Conservation (phyloP, 1,284 basidiomycete species). For the Tremellales sp. region DNA sequence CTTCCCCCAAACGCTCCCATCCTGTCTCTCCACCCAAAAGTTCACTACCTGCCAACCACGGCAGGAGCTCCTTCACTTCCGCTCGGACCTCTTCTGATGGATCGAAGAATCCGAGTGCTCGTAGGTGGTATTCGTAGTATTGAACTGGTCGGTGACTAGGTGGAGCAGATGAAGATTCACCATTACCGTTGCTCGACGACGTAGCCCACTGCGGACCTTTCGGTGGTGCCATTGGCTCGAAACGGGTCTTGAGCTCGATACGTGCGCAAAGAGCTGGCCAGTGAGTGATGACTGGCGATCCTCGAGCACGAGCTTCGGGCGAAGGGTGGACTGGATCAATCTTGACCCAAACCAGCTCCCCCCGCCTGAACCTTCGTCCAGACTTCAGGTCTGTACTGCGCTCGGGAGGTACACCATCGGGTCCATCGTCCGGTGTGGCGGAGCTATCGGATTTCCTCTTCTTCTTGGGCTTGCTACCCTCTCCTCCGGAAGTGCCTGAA, state of each 20-base stretch:
- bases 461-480: conserved; percentile 1
- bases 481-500: conserved; percentile 3
- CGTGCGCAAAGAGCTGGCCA: conserved; percentile 44
- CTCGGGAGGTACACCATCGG: not conserved
- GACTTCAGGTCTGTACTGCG: conserved; percentile 11
- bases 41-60: conserved; percentile 27
- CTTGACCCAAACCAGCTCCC: conserved; percentile 39
- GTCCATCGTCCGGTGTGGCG: not conserved
- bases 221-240: conserved; percentile 1
- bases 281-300: conserved; percentile 30
- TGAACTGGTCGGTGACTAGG: conserved; percentile 4
- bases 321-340: conserved; percentile 16
- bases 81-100: conserved; percentile 16
- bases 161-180: not conserved
- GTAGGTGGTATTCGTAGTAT: conserved; percentile 24
- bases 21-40: conserved; percentile 29
- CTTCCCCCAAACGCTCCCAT: conserved; percentile 25
- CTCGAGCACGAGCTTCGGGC: not conserved
- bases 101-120: conserved; percentile 37
- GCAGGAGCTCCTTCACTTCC: conserved; percentile 25
- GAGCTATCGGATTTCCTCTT: conserved; percentile 1
- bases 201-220: not conserved
- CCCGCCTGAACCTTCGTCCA: conserved; percentile 21
- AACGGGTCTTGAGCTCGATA: conserved; percentile 2
- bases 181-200: not conserved